Percentiles rank a stretch among this genome's conserved stretches.
Evolutionary conservation across 1,284 basidiomycete genomes (phyloP).

Genomic region (Pseudomicrostroma phylloplanum): DNA sequence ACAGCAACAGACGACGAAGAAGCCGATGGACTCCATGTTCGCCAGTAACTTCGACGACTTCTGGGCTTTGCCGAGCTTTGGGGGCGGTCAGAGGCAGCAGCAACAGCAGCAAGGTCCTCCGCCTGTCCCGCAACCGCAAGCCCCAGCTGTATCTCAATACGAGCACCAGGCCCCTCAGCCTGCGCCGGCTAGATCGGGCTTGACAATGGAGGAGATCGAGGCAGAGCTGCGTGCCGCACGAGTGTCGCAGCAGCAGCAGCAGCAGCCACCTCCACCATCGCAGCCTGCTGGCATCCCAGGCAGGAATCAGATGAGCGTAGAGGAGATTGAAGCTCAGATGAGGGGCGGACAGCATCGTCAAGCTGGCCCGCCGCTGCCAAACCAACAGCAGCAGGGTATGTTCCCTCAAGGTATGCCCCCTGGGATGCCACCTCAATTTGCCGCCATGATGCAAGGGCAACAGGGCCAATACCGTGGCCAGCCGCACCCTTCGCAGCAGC

Average conservation of each 20-base stretch:
- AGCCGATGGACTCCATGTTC: slow-evolving; percentile 35
- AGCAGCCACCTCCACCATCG: slow-evolving; percentile 22
- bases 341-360: slow-evolving; percentile 13
- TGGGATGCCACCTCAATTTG: slow-evolving; percentile 2
- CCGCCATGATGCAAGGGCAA: slow-evolving; percentile 1
- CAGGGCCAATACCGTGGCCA: neutral
- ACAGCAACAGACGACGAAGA: slow-evolving; percentile 9
- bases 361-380: slow-evolving; percentile 5
- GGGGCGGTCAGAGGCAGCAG: slow-evolving; percentile 10
- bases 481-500: neutral
- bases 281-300: slow-evolving; percentile 4
- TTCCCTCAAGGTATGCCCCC: neutral
- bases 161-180: neutral
- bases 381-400: neutral
- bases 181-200: slow-evolving; percentile 53
- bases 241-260: slow-evolving; percentile 16
- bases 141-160: slow-evolving; percentile 9
- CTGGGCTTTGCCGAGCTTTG: slow-evolving; percentile 29
- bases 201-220: slow-evolving; percentile 88
- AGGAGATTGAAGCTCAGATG: slow-evolving; percentile 86
- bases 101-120: slow-evolving; percentile 19
- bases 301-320: slow-evolving; percentile 65
- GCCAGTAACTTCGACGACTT: slow-evolving; percentile 48
- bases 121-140: slow-evolving; percentile 28
- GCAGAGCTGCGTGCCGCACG: slow-evolving; percentile 60